Conservation (phyloP, 73 alveolate species). For the Uronychia binucleata region DNA sequence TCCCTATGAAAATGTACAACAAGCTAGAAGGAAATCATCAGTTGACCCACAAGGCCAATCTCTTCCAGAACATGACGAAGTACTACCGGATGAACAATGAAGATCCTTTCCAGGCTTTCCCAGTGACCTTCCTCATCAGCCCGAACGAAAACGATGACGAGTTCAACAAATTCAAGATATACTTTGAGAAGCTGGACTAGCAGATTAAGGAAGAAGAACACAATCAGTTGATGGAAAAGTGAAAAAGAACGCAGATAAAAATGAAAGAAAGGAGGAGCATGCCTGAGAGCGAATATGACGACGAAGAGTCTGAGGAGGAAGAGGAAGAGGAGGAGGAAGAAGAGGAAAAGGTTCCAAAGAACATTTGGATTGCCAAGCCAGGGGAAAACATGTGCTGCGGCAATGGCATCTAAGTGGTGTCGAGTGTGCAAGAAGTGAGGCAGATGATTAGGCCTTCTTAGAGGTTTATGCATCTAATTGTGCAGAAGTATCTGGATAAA, state of each 20-base stretch:
- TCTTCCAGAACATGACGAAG: neutral
- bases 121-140: neutral
- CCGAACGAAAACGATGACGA: neutral
- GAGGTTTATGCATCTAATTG: no score
- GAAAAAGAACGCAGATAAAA: neutral
- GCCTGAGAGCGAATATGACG: neutral
- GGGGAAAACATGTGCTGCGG: neutral
- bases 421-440: no score
- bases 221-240: neutral
- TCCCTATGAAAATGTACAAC: neutral
- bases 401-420: no score
- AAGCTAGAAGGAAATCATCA: neutral
- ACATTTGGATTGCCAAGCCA: neutral
- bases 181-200: neutral
- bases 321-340: neutral
- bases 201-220: neutral
- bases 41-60: neutral
- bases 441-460: no score
- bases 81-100: neutral
- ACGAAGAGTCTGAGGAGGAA: neutral
- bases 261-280: neutral
- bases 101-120: neutral
- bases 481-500: constrained; percentile 73
- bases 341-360: neutral
- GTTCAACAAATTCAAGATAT: neutral